A percentile compares a stretch with the other conserved stretches of the same genome.
phyloP scores from a whole-genome alignment of 2,329 filamentous ascomycete species.

The Lanzia echinophila region DNA sequence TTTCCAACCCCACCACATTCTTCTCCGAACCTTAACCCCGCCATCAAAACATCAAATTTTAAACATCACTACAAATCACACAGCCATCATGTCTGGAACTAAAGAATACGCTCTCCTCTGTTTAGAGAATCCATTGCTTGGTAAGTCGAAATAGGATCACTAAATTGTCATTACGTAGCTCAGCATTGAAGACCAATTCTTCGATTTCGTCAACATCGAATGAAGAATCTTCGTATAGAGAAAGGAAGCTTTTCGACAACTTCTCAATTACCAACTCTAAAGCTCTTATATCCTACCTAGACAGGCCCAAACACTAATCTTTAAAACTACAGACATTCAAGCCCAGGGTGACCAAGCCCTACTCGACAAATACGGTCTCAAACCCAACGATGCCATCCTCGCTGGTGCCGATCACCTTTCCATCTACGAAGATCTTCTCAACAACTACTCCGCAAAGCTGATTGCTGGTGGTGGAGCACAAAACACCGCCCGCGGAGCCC shows the following conservation, averaged over 20 bases:
- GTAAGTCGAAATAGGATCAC: constrained; percentile 41
- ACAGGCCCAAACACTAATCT: no score
- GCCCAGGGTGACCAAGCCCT: constrained; percentile 74
- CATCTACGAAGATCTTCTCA: constrained; percentile 89
- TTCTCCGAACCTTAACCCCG: constrained; percentile 9
- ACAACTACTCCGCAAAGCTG: constrained; percentile 87
- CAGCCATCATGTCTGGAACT: constrained; percentile 58
- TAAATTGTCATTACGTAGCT: background rate
- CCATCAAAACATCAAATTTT: constrained; percentile 9
- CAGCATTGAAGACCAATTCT: background rate
- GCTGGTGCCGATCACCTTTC: constrained; percentile 84
- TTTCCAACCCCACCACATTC: constrained; percentile 17
- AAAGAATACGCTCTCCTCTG: constrained; percentile 86
- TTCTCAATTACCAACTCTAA: background rate
- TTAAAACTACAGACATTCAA: constrained; percentile 71
- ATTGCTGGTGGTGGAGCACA: constrained; percentile 95
- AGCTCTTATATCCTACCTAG: background rate
- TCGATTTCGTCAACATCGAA: background rate
- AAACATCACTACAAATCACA: constrained; percentile 9
- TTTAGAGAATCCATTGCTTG: constrained; percentile 95
- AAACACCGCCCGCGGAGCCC: constrained; percentile 92
- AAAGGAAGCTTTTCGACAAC: background rate
- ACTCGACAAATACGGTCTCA: constrained; percentile 86
- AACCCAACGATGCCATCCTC: constrained; percentile 96
- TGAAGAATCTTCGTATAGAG: background rate